These are phyloP conservation scores for Funneliformis geosporum DNA, from an alignment of 192 early-diverging fungal species.

Conservation along the genomic window DNA sequence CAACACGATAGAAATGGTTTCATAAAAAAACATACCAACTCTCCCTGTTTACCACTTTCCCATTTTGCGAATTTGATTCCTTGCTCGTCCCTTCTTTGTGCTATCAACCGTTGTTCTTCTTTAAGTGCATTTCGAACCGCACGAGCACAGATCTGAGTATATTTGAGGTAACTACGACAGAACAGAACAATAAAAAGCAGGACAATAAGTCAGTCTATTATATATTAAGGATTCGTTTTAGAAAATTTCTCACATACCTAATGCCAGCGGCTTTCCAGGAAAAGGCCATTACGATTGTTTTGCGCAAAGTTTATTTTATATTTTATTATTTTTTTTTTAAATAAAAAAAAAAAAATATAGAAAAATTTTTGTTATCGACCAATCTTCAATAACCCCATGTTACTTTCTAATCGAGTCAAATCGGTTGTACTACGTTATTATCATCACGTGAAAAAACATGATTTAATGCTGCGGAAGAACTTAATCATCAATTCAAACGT, in stretches of 20 bases:
- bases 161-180: slow-evolving; percentile 81
- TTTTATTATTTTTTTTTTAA: background rate
- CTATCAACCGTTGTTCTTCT: slow-evolving; percentile 66
- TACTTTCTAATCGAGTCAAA: background rate
- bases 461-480: too few relatives aligned
- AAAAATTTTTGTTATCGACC: too few relatives aligned
- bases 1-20: too few relatives aligned
- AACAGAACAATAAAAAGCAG: too few relatives aligned
- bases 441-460: too few relatives aligned
- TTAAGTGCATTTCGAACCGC: slow-evolving; percentile 84
- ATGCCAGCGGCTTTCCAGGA: slow-evolving; percentile 57
- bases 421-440: too few relatives aligned
- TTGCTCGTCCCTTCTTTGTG: slow-evolving; percentile 76
- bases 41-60: slow-evolving; percentile 79
- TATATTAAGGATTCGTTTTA: background rate
- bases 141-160: slow-evolving; percentile 77
- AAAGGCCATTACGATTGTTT: slow-evolving; percentile 40
- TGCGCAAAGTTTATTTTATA: background rate
- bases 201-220: background rate
- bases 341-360: background rate
- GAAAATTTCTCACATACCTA: slow-evolving; percentile 32
- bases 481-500: too few relatives aligned
- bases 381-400: background rate
- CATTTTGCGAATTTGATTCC: slow-evolving; percentile 75
- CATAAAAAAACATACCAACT: slow-evolving; percentile 60